A percentile compares a stretch with the other conserved stretches of the same genome.
Evolutionary conservation across 352 stramenopile genomes (phyloP).

Genomic region (Globisporangium heterothallicum): DNA sequence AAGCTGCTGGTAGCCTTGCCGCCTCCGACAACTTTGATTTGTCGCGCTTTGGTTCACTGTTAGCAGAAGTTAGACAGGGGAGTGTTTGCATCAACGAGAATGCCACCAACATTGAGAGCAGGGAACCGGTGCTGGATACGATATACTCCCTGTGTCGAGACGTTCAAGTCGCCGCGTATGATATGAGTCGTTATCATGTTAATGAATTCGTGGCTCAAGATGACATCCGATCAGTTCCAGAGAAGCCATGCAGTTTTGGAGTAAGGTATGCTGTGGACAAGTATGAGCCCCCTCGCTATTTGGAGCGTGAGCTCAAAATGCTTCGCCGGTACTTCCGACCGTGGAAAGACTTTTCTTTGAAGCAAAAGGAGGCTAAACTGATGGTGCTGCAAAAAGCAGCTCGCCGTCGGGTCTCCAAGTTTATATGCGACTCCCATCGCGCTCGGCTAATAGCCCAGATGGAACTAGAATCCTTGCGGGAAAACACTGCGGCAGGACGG

Average conservation of each 20-base stretch:
- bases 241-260: background rate
- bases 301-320: conserved; percentile 67
- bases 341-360: conserved; percentile 25
- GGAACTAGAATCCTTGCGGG: conserved; percentile 11
- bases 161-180: conserved; percentile 13
- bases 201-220: conserved; percentile 4
- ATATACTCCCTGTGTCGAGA: conserved; percentile 16
- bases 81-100: background rate
- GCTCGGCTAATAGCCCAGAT: background rate
- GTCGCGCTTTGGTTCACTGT: background rate
- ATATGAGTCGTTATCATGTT: conserved; percentile 10
- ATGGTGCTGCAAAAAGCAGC: conserved; percentile 22
- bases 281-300: conserved; percentile 21
- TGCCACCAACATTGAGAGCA: background rate
- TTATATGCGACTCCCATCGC: conserved; percentile 17
- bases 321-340: conserved; percentile 44
- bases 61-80: background rate
- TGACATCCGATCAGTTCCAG: background rate
- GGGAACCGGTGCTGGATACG: conserved; percentile 7
- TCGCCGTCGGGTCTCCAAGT: conserved; percentile 20
- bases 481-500: conserved; percentile 12
- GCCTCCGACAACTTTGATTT: background rate
- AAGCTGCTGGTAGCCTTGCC: background rate
- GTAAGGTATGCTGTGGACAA: background rate
- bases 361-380: conserved; percentile 19